Evolutionary conservation across 2,329 filamentous ascomycete species (phyloP).

Genomic region (Aureobasidium sp.): DNA sequence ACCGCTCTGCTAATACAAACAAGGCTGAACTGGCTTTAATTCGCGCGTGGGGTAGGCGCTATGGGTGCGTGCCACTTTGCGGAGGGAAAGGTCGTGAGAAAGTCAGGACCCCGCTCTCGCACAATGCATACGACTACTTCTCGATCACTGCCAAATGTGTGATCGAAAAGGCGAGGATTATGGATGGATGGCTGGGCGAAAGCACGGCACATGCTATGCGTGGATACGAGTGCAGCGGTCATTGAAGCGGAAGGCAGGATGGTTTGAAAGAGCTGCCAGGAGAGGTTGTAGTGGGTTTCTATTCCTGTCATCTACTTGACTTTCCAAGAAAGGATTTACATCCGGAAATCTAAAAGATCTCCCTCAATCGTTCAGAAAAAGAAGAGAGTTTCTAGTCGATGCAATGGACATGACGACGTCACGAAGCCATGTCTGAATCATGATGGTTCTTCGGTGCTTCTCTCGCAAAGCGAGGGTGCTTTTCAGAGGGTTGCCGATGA

Average conservation of each 20-base stretch:
- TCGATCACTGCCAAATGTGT: conserved; percentile 8
- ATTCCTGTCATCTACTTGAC: conserved; percentile 10
- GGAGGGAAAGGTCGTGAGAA: background rate
- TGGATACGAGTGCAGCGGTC: conserved; percentile 12
- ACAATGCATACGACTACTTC: background rate
- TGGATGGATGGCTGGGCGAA: conserved; percentile 13
- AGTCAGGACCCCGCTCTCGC: conserved; percentile 3
- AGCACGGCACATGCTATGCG: conserved; percentile 4
- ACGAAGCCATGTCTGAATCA: background rate
- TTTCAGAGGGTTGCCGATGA: conserved; percentile 11
- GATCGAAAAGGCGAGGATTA: background rate
- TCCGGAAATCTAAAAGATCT: background rate
- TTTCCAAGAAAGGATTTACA: conserved; percentile 7
- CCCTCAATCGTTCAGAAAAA: background rate
- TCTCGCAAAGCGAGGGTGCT: conserved; percentile 2
- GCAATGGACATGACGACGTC: background rate
- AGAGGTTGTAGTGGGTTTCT: conserved; percentile 3
- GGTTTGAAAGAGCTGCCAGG: background rate
- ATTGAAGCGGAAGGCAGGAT: background rate
- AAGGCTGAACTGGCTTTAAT: conserved; percentile 7
- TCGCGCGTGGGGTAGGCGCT: conserved; percentile 8
- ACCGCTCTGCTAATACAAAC: background rate
- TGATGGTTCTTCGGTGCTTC: conserved; percentile 5
- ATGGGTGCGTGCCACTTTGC: conserved; percentile 9
- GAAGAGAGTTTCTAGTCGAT: background rate